These are phyloP conservation scores for Telopea speciosissima DNA, from an alignment of 177 flowering plant species.

Conservation along the genomic window DNA sequence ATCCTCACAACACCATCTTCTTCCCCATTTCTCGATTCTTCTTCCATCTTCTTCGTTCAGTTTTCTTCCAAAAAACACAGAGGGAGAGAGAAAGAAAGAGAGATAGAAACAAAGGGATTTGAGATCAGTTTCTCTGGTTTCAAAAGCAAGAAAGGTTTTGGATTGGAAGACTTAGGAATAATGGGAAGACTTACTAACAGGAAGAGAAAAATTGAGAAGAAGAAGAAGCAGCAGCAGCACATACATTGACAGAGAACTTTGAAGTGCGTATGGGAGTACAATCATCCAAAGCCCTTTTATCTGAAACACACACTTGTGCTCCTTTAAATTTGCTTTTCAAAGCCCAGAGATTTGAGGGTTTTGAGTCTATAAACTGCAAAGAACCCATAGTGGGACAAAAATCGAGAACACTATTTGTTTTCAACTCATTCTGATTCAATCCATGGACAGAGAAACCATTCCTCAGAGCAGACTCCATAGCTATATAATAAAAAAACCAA, in stretches of 20 bases:
- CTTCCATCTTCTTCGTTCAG: too few relatives aligned
- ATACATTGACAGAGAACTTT: neutral
- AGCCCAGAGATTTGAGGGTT: slow-evolving; percentile 8
- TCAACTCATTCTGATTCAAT: slow-evolving; percentile 11
- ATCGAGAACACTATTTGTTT: slow-evolving; percentile 12
- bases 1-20: too few relatives aligned
- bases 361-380: slow-evolving; percentile 16
- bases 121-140: too few relatives aligned
- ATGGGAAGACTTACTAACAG: too few relatives aligned
- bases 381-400: slow-evolving; percentile 18
- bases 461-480: slow-evolving; percentile 40
- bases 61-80: too few relatives aligned
- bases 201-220: neutral
- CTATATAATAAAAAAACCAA: slow-evolving; percentile 3
- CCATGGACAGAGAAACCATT: slow-evolving; percentile 29
- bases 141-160: too few relatives aligned
- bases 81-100: too few relatives aligned
- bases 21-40: too few relatives aligned
- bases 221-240: neutral
- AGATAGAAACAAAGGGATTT: too few relatives aligned
- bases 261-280: neutral
- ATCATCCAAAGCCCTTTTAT: too few relatives aligned
- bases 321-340: slow-evolving; percentile 27
- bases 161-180: too few relatives aligned
- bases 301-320: slow-evolving; percentile 9